Percentiles rank a stretch among this genome's conserved stretches.
Conservation (phyloP, 371 early-diverging fungal species). For the Basidiobolus meristosporus region DNA sequence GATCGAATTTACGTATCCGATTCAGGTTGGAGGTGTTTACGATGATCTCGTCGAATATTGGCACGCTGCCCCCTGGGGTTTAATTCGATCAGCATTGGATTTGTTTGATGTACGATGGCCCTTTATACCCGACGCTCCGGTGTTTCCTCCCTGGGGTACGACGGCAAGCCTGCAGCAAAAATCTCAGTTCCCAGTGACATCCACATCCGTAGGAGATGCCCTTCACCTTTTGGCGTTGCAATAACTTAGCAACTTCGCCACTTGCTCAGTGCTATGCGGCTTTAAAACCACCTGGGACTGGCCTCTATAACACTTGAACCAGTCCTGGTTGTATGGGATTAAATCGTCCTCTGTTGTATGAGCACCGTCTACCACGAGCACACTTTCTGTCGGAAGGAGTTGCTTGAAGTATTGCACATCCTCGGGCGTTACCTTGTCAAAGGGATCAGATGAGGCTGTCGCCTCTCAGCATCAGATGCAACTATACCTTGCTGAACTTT, state of each 20-base stretch:
- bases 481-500: too few species aligned
- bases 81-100: too few species aligned
- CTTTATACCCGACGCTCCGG: slow-evolving; percentile 69
- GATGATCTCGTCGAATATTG: slow-evolving; percentile 87
- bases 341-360: slow-evolving; percentile 30
- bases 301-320: slow-evolving; percentile 85
- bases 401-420: slow-evolving; percentile 40
- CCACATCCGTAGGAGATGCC: too few species aligned
- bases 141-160: slow-evolving; percentile 95
- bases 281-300: slow-evolving; percentile 60
- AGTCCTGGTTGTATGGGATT: slow-evolving; percentile 59
- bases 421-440: slow-evolving; percentile 19
- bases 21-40: slow-evolving; percentile 56
- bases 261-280: slow-evolving; percentile 74
- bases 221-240: slow-evolving; percentile 56
- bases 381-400: slow-evolving; percentile 21
- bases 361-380: too few species aligned
- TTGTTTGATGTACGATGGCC: too few species aligned
- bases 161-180: slow-evolving; percentile 46
- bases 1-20: slow-evolving; percentile 55
- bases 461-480: too few species aligned
- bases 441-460: too few species aligned
- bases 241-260: slow-evolving; percentile 65
- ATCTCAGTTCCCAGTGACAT: not conserved
- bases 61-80: slow-evolving; percentile 86